Conservation (phyloP, 768 basidiomycete species). For the Leccinum subgranulosum region DNA sequence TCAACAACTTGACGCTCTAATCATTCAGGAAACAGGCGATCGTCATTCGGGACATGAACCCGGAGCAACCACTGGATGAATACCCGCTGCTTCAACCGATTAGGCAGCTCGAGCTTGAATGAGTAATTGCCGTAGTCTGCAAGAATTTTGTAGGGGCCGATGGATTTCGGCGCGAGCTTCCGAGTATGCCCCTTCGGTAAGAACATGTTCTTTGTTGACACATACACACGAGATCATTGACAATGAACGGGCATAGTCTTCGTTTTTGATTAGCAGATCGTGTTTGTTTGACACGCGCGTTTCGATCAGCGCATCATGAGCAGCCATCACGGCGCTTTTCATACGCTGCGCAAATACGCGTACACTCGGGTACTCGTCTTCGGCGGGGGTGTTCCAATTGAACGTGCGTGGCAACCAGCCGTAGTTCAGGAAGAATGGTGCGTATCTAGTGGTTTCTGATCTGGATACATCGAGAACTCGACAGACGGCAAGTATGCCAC, state of each 20-base stretch:
- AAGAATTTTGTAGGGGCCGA: background rate
- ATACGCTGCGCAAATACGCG: too few relatives aligned
- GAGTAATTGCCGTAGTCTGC: background rate
- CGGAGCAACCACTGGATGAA: background rate
- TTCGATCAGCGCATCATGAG: too few relatives aligned
- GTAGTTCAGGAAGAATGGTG: slow-evolving; percentile 15
- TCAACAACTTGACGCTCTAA: background rate
- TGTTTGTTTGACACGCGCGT: too few relatives aligned
- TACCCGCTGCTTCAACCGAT: background rate
- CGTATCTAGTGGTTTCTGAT: slow-evolving; percentile 10
- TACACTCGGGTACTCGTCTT: slow-evolving; percentile 21
- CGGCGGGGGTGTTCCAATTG: slow-evolving; percentile 14
- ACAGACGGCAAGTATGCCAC: slow-evolving; percentile 1
- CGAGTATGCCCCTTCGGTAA: background rate
- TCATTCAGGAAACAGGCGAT: background rate
- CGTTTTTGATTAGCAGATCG: too few relatives aligned
- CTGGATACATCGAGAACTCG: slow-evolving; percentile 11
- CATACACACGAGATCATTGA: too few relatives aligned
- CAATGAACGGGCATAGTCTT: too few relatives aligned
- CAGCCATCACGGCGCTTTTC: too few relatives aligned
- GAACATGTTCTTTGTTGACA: background rate
- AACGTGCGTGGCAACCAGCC: slow-evolving; percentile 7
- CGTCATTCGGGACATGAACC: background rate
- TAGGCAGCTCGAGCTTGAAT: background rate
- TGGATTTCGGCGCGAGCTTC: background rate